A percentile compares a stretch with the other conserved stretches of the same genome.
Evolutionary conservation across 441 rosid genomes (phyloP).

Genomic region (Raphanus hybrid): DNA sequence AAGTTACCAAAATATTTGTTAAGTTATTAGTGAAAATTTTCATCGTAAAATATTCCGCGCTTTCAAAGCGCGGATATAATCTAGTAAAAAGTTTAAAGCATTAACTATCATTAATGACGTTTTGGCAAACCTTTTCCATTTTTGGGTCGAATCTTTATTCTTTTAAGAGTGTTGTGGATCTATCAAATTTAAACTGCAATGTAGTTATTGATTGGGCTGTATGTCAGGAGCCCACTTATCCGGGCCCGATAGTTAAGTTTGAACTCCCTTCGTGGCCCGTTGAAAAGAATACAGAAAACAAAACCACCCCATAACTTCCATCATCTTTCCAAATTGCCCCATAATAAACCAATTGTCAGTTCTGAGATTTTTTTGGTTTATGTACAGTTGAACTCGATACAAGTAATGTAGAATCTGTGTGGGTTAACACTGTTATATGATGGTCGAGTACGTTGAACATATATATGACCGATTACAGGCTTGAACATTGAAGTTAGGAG

Average conservation of each 20-base stretch:
- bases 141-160: too few relatives aligned
- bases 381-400: too few relatives aligned
- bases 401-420: constrained; percentile 17
- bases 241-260: neutral
- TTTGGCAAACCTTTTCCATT: neutral
- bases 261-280: neutral
- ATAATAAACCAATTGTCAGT: neutral
- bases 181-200: neutral
- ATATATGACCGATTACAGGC: neutral
- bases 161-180: too few relatives aligned
- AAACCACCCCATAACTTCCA: constrained; percentile 22
- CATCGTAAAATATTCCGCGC: too few relatives aligned
- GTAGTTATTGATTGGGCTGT: neutral
- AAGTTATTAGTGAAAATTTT: too few relatives aligned
- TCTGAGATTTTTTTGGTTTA: neutral
- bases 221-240: neutral
- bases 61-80: too few relatives aligned
- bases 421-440: constrained; percentile 1
- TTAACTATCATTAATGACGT: neutral
- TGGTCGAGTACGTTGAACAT: neutral
- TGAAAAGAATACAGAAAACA: constrained; percentile 7
- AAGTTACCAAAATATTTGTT: too few relatives aligned
- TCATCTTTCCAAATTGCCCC: constrained; percentile 5
- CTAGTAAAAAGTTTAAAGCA: neutral
- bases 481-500: neutral